Evolutionary conservation across 208 protist species (phyloP).

Genomic region (Leishmania guyanensis): DNA sequence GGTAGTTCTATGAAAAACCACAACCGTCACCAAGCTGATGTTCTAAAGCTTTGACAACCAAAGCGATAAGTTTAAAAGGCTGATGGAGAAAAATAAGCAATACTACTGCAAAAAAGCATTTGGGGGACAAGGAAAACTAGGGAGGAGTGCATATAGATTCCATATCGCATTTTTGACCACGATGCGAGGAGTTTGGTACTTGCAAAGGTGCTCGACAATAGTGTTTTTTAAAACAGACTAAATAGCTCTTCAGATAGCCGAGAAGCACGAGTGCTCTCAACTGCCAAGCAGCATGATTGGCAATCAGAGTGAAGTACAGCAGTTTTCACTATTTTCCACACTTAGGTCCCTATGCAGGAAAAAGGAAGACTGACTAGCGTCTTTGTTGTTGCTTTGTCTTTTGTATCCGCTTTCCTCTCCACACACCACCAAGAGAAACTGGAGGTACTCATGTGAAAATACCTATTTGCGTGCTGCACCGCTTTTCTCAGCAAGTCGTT

Average conservation of each 20-base stretch:
- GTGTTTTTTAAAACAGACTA: neutral
- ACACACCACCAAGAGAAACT: neutral
- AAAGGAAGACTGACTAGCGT: conserved; percentile 16
- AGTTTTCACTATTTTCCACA: neutral
- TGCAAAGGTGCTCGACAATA: neutral
- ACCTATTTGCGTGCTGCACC: conserved; percentile 6
- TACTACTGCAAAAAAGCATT: neutral
- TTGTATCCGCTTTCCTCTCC: neutral
- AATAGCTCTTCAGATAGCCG: neutral
- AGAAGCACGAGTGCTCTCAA: neutral
- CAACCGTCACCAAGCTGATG: neutral
- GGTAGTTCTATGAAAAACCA: neutral
- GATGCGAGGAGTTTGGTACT: neutral
- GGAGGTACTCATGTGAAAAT: neutral
- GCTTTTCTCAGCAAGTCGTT: conserved; percentile 48
- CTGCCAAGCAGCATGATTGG: neutral
- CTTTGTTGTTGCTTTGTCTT: conserved; percentile 3
- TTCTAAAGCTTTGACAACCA: neutral
- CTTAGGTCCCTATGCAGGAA: neutral
- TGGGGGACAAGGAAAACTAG: neutral
- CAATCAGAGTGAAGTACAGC: conserved; percentile 5
- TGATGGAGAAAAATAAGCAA: neutral
- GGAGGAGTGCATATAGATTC: neutral
- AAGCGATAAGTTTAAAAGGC: neutral
- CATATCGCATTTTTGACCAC: neutral